Conservation (phyloP, 768 basidiomycete genomes). For the Boletus pseudo-olivaceus region DNA sequence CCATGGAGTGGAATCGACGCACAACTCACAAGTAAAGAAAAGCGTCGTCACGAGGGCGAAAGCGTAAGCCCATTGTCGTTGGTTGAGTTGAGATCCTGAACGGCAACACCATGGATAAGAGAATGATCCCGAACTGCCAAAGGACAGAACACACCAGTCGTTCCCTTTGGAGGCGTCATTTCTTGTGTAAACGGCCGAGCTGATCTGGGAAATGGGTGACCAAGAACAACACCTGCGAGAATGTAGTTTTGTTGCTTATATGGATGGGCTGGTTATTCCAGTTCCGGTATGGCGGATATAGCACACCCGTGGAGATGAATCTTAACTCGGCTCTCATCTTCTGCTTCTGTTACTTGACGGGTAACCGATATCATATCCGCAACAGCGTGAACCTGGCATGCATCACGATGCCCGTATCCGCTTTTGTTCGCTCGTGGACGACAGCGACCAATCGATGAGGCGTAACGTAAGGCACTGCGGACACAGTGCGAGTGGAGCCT, state of each 20-base stretch:
- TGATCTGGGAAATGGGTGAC: slow-evolving; percentile 1
- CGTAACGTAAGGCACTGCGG: not conserved
- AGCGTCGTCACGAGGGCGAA: slow-evolving; percentile 70
- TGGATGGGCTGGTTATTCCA: not conserved
- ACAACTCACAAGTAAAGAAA: slow-evolving; percentile 64
- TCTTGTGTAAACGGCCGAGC: not conserved
- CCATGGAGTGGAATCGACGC: not conserved
- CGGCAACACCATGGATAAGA: not conserved
- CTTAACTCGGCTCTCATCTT: not conserved
- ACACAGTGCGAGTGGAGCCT: not conserved
- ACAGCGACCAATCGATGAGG: not conserved
- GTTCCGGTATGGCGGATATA: slow-evolving; percentile 7
- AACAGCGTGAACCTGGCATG: not conserved
- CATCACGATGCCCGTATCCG: not conserved
- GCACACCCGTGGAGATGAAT: not conserved
- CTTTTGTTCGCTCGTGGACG: not conserved
- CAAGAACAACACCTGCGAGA: slow-evolving; percentile 1
- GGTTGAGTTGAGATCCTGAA: slow-evolving; percentile 39
- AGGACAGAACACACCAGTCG: slow-evolving; percentile 35
- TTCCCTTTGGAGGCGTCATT: slow-evolving; percentile 40
- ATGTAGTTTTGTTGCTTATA: slow-evolving; percentile 10
- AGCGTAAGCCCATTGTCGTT: slow-evolving; percentile 49
- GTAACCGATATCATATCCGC: not conserved
- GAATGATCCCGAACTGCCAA: not conserved
- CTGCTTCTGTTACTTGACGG: not conserved